These are phyloP conservation scores for Scedosporium minutisporum DNA, from an alignment of 2,329 filamentous ascomycete species.

Conservation along the genomic window DNA sequence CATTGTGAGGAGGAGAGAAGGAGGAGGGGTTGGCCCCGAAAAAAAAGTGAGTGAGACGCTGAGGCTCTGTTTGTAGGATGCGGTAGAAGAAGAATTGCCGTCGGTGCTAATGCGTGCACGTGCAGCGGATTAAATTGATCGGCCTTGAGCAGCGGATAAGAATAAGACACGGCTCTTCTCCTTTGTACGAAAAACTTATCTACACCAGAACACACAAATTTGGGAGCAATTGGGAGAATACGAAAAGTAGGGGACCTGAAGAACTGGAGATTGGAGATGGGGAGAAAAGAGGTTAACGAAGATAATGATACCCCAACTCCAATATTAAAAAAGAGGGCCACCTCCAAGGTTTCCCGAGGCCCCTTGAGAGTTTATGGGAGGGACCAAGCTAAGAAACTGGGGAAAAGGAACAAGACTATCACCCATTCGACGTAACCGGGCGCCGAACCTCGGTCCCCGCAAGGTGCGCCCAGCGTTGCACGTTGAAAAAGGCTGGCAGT, in stretches of 20 bases:
- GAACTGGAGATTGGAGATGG: not conserved
- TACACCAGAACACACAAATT: not conserved
- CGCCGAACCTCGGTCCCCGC: conserved; percentile 2
- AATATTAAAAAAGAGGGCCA: not conserved
- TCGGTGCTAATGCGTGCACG: not conserved
- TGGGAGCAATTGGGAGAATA: not conserved
- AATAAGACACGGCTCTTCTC: not conserved
- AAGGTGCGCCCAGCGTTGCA: not conserved
- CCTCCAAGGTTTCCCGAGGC: not conserved
- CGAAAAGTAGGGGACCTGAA: not conserved
- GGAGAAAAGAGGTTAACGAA: not conserved
- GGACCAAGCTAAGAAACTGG: not conserved
- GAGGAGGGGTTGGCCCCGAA: not conserved
- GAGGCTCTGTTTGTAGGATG: not conserved
- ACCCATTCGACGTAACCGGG: not conserved
- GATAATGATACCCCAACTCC: not conserved
- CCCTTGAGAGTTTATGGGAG: not conserved
- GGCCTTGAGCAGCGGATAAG: not conserved
- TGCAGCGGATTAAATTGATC: not conserved
- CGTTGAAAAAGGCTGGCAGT: not conserved
- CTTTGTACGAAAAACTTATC: not conserved
- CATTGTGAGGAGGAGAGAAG: conserved; percentile 24
- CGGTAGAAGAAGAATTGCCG: not conserved
- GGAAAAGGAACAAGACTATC: not conserved
- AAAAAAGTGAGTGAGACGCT: not conserved